These are phyloP conservation scores for Xylaria curta DNA, from an alignment of 495 filamentous ascomycete genomes.

Conservation along the genomic window DNA sequence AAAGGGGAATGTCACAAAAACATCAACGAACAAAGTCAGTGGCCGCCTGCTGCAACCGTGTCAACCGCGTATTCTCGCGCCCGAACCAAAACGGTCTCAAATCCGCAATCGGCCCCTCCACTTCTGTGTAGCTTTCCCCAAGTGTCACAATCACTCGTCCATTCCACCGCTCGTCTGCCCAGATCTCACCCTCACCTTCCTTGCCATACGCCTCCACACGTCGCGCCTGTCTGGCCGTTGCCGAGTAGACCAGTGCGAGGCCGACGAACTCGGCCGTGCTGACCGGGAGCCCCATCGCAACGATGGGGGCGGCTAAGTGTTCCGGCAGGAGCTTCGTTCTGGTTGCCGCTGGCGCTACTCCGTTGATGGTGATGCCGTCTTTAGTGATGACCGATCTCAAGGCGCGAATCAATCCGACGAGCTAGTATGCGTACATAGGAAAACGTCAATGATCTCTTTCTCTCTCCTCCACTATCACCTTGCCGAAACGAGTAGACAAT, in stretches of 20 bases:
- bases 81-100: constrained; percentile 39
- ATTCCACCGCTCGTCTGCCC: constrained; percentile 38
- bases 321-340: constrained; percentile 37
- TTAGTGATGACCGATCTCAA: constrained; percentile 33
- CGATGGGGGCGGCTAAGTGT: constrained; percentile 35
- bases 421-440: neutral
- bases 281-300: constrained; percentile 37
- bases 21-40: constrained; percentile 25
- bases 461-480: no score
- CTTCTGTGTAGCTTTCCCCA: constrained; percentile 43
- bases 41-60: constrained; percentile 35
- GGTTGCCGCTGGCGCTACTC: constrained; percentile 42
- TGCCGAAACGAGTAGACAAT: neutral
- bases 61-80: constrained; percentile 30
- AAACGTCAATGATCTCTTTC: neutral
- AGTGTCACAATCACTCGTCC: constrained; percentile 42
- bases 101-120: constrained; percentile 41
- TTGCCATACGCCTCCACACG: constrained; percentile 37
- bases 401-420: constrained; percentile 26
- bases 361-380: constrained; percentile 43
- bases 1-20: no score
- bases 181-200: constrained; percentile 11
- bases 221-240: constrained; percentile 35
- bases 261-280: constrained; percentile 39
- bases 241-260: constrained; percentile 42